Conservation (phyloP, 192 early-diverging fungal species). For the Fimicolochytrium jonesii region DNA sequence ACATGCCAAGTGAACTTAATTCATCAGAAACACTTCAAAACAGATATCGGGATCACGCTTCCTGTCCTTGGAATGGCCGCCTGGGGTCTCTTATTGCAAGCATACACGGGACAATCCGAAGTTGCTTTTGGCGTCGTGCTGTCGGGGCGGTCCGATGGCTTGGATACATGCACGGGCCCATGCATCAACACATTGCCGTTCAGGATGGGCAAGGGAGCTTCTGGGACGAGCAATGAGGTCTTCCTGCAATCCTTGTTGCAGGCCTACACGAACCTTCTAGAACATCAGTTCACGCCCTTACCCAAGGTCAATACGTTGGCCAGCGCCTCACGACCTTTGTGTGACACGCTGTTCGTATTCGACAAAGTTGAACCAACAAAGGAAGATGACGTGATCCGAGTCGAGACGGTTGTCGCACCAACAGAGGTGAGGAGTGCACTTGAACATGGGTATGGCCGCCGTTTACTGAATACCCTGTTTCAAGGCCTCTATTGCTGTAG, state of each 20-base stretch:
- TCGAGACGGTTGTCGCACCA: too few species aligned
- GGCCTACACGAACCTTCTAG: not conserved
- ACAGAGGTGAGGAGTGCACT: too few species aligned
- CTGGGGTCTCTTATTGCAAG: conserved; percentile 11
- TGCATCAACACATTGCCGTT: conserved; percentile 17
- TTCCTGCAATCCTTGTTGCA: not conserved
- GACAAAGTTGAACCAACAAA: too few species aligned
- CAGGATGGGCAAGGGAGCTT: not conserved
- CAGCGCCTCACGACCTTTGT: not conserved
- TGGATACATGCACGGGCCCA: conserved; percentile 2
- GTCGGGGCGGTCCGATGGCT: conserved; percentile 5
- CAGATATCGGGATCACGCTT: not conserved
- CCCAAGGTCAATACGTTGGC: not conserved
- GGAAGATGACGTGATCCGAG: too few species aligned
- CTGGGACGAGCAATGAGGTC: not conserved
- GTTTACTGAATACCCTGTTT: not conserved
- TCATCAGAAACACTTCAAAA: too few species aligned
- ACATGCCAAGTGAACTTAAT: too few species aligned
- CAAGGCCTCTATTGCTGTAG: not conserved
- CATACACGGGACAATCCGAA: conserved; percentile 5
- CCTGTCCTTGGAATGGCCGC: conserved; percentile 18
- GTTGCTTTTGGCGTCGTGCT: conserved; percentile 19
- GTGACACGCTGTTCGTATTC: conserved; percentile 18
- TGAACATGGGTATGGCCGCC: too few species aligned
- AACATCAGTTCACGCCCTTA: conserved; percentile 3